Conservation (phyloP, 2,329 filamentous ascomycete species). For the Colletotrichum sansevieriae region DNA sequence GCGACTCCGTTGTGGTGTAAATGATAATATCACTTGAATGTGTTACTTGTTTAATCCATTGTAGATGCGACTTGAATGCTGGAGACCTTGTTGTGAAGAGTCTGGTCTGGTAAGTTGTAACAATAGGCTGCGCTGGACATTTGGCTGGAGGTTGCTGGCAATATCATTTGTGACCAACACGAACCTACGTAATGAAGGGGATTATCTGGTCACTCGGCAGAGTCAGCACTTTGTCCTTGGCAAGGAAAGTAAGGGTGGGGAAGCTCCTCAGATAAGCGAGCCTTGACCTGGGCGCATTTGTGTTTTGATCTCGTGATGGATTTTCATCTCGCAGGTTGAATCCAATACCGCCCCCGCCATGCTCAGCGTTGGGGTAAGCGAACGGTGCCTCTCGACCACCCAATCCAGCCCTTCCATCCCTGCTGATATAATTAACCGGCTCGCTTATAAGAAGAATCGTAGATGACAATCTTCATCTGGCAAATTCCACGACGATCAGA, state of each 20-base stretch:
- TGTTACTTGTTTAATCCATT: neutral
- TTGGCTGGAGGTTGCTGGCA: neutral
- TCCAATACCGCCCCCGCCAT: conserved; percentile 19
- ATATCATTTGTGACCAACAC: neutral
- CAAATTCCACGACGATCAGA: neutral
- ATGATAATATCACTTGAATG: conserved; percentile 11
- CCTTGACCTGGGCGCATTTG: conserved; percentile 5
- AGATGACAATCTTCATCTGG: neutral
- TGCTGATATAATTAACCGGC: neutral
- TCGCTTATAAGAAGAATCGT: neutral
- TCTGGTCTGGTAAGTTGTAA: conserved; percentile 27
- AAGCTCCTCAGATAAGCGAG: conserved; percentile 1
- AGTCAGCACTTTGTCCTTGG: too few relatives aligned
- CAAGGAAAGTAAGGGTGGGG: conserved; percentile 9
- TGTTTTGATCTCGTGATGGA: conserved; percentile 22
- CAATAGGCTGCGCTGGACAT: conserved; percentile 13
- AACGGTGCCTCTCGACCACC: neutral
- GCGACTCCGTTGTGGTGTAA: conserved; percentile 6
- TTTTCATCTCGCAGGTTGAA: conserved; percentile 8
- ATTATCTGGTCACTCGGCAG: too few relatives aligned
- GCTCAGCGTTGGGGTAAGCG: conserved; percentile 16
- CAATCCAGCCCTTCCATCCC: neutral
- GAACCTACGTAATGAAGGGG: too few relatives aligned
- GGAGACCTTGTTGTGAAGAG: conserved; percentile 1
- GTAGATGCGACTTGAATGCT: neutral